phyloP scores from a whole-genome alignment of 208 protist species.

The Trypanosoma platydactyli region DNA sequence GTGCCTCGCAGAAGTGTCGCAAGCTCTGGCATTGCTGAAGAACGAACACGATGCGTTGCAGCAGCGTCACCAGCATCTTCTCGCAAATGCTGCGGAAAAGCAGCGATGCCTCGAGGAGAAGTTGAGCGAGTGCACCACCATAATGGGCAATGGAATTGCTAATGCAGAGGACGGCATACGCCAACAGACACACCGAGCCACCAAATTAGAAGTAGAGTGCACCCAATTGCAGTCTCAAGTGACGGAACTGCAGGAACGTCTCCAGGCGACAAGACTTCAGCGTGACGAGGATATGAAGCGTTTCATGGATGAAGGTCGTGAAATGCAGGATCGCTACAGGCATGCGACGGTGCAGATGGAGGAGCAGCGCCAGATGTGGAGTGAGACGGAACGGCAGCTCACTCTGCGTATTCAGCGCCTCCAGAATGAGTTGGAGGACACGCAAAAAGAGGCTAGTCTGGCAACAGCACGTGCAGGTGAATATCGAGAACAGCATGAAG shows the following conservation, averaged over 20 bases:
- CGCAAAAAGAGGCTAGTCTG: slow-evolving; percentile 2
- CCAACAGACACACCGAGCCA: slow-evolving; percentile 42
- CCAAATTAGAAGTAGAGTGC: slow-evolving; percentile 57
- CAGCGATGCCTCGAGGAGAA: slow-evolving; percentile 18
- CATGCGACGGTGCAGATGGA: slow-evolving; percentile 30
- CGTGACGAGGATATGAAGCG: slow-evolving; percentile 48
- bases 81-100: slow-evolving; percentile 34
- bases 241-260: slow-evolving; percentile 50
- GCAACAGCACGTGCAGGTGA: slow-evolving; percentile 25
- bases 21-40: slow-evolving; percentile 33
- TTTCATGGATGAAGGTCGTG: slow-evolving; percentile 43
- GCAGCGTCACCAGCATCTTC: slow-evolving; percentile 30
- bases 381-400: slow-evolving; percentile 17
- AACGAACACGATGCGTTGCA: slow-evolving; percentile 39
- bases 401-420: slow-evolving; percentile 17
- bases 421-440: slow-evolving; percentile 16
- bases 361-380: slow-evolving; percentile 22
- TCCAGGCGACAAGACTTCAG: slow-evolving; percentile 47
- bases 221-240: slow-evolving; percentile 58
- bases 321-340: slow-evolving; percentile 42
- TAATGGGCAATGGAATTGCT: slow-evolving; percentile 44
- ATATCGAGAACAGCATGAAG: slow-evolving; percentile 35
- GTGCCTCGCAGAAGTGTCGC: slow-evolving; percentile 26
- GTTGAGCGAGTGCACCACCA: slow-evolving; percentile 33
- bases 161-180: slow-evolving; percentile 55